Conservation (phyloP, 2,329 filamentous ascomycete species). For the Thielaviopsis euricoi region DNA sequence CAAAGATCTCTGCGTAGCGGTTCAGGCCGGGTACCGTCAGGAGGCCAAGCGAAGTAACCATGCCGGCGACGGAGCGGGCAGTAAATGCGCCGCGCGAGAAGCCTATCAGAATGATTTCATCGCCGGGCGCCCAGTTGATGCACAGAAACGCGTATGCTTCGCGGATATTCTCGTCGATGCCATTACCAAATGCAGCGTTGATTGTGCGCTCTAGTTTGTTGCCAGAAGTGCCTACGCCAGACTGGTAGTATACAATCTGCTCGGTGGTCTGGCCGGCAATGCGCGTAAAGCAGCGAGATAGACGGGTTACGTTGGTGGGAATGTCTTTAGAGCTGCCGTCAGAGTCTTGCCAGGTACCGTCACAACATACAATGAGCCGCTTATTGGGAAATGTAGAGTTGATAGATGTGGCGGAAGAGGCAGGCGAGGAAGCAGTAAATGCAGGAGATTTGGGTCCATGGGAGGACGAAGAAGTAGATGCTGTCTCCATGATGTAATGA, state of each 20-base stretch:
- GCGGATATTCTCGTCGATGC: slow-evolving; percentile 38
- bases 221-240: slow-evolving; percentile 40
- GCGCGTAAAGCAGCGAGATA: slow-evolving; percentile 39
- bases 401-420: neutral
- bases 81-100: slow-evolving; percentile 45
- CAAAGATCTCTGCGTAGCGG: slow-evolving; percentile 38
- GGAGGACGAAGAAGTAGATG: neutral
- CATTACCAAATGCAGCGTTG: slow-evolving; percentile 38
- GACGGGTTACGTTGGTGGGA: slow-evolving; percentile 44
- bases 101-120: slow-evolving; percentile 39
- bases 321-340: slow-evolving; percentile 30
- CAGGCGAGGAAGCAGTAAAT: neutral
- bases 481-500: neutral
- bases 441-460: neutral
- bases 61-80: slow-evolving; percentile 36
- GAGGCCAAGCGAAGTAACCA: slow-evolving; percentile 33
- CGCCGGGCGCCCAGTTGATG: slow-evolving; percentile 41
- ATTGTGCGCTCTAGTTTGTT: slow-evolving; percentile 32
- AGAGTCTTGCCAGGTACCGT: slow-evolving; percentile 38
- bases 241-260: slow-evolving; percentile 45
- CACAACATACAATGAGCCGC: slow-evolving; percentile 34
- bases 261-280: slow-evolving; percentile 32
- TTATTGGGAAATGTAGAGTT: slow-evolving; percentile 18
- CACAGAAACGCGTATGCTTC: slow-evolving; percentile 47
- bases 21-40: slow-evolving; percentile 36